Evolutionary conservation across 2,329 filamentous ascomycete species (phyloP), one percentile per base, ranked within the genome.

Genomic region (Orbilia ellipsospora): DNA sequence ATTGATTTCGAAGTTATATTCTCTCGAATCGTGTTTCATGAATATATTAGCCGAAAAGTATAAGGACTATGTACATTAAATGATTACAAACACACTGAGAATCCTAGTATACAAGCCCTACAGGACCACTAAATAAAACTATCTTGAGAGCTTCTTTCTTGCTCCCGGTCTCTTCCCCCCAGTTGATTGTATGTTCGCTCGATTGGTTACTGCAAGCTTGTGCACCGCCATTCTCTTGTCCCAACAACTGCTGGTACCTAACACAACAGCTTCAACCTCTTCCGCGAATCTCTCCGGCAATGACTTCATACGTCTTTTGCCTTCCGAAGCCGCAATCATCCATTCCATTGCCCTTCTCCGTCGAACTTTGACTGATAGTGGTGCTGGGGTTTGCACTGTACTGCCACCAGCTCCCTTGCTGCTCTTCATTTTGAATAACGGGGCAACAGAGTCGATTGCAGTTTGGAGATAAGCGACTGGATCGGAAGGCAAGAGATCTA

Each of bases 381-480:
- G 94, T 20, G 90, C 86, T 0, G 95, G 95, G 42, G 97, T 87
- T 67, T 94, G 92, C 72, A 97, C 87, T 12, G 92, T 88, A 42
- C 88, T 87, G 82, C 95, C 95, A 85, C 95, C 95, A 42, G 91
- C 88, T 78, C 93, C 93, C 80, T 89, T 89, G 79, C 93, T 87
- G 76, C 87, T 87, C 65, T 89, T 88, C 80, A 99, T 90, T 78
- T 91, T 90, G 80, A 99, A 85, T 15, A 99, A 87, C 8, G 95
- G 95, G 0, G 94, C 92, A 23, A 99, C 90, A 8, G 92, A 96
- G 85, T 99, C 95, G 80, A 99, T 90, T 36, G 94, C 93, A 36
- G 96, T 87, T 12, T 91, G 92, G 56, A 99, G 89, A 84, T 98
- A 99, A 65, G 92, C 87, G 65, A 96, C 87, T 0, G 95, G 95